Evolutionary conservation across 163 green algal genomes (phyloP).

Genomic region (Prototheca cutis): DNA sequence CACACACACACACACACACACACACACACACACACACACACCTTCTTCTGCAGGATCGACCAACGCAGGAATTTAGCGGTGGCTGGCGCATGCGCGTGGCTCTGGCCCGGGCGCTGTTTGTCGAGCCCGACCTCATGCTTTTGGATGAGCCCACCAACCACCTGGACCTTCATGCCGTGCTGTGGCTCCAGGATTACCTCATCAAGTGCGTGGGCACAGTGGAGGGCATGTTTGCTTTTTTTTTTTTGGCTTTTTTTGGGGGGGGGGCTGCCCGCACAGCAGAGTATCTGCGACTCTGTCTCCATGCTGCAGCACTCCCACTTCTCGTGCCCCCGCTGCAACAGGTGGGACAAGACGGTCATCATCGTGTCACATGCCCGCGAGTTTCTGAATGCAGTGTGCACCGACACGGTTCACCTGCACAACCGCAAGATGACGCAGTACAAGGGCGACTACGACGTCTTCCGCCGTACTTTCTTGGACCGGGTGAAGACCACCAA

Average conservation of each 20-base stretch:
- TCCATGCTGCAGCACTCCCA: too few relatives aligned
- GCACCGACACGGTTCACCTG: constrained; percentile 59
- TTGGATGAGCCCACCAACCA: constrained; percentile 96
- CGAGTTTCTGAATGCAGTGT: constrained; percentile 72
- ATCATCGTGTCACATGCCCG: constrained; percentile 72
- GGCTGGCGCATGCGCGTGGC: constrained; percentile 88
- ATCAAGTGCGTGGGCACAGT: too few relatives aligned
- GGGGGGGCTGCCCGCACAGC: too few relatives aligned
- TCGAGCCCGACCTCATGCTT: constrained; percentile 69
- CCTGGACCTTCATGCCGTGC: constrained; percentile 32
- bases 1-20: too few relatives aligned
- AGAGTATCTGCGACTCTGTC: too few relatives aligned
- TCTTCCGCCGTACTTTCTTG: constrained; percentile 36
- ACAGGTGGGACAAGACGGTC: constrained; percentile 60
- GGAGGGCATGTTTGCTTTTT: too few relatives aligned
- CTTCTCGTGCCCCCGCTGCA: too few relatives aligned
- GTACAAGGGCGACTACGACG: constrained; percentile 48
- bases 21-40: too few relatives aligned
- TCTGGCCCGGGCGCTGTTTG: constrained; percentile 82
- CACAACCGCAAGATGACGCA: constrained; percentile 34
- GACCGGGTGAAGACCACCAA: constrained; percentile 19
- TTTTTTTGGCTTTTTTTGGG: too few relatives aligned
- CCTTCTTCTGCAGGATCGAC: too few relatives aligned
- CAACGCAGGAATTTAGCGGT: constrained; percentile 54
- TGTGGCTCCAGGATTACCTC: constrained; percentile 30